Base-by-base conservation (phyloP, 768 basidiomycete species). In the Gyrodon lividus region DNA sequence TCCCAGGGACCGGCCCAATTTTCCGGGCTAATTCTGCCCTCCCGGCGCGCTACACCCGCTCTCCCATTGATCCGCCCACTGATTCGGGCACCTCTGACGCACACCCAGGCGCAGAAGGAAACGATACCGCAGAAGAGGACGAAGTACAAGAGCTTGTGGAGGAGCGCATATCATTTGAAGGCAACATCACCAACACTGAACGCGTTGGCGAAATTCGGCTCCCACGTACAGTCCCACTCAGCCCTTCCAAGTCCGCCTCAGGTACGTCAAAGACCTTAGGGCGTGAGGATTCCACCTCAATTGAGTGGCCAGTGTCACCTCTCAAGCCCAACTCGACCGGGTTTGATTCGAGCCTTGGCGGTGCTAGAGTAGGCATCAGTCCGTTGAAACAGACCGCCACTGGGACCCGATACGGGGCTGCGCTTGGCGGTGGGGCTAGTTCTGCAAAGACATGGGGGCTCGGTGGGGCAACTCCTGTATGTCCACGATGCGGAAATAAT, bases 401-500 rank as follows among this genome's bases (percentile, higher is more conserved):
- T 3, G 88, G 88, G 23, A 84, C 83, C 16, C 75, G 85, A 23
- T 88, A 87, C 59, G 86, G 87, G 10, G 69, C 72, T 14, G 84
- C 80, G 0, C 70, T 87, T 9, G 67, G 71, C 6, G 73, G 73
- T 5, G 71, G 73, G 12, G 68, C 66, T 10, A 70, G 69, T 24
- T 71, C 76, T 26, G 72, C 73, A 9, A 75, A 69, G 51, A 74
- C 75, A 54, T 86, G 83, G 77, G 83, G 80, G 2, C 50, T 61
- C 1, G 70, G 65, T 20, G 76, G 78, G 19, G 80, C 52, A n/a
- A 69, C 81, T 7, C 86, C 89, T 17, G 62, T 63, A 17, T 93
- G 90, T 59, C 81, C 84, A 8, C 76, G 77, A 49, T 93, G 90
- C 57, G 74, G 73, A 33, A 83, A 87, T 76, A 84, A 77, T 46